Evolutionary conservation across 2,329 filamentous ascomycete species (phyloP), one percentile per base, ranked within the genome.

Genomic region (Xylariaceae sp.): DNA sequence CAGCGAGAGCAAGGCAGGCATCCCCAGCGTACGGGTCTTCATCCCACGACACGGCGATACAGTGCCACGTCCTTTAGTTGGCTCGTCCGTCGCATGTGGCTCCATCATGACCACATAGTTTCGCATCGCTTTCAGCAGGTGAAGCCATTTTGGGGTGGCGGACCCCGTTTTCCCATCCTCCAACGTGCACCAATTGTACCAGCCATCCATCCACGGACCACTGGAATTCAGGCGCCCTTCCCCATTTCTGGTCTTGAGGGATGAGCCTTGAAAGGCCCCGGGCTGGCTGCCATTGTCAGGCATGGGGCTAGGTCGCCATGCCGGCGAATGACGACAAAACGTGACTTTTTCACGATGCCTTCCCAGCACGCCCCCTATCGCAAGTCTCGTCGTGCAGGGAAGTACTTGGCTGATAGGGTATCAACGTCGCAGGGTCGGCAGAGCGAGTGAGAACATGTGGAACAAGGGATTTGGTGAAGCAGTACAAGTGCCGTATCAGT

Each of bases 381-480:
- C 44, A 41, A 44, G 38, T 48, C 45, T 26, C 11, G 11, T 45
- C 43, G 46, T 45, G 34, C 51, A 52, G 47, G 47, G 47, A 51
- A 49, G 41, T 46, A 41, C 46, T 39, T 42, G 48, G 35, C 45
- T 32, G 44, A 48, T 54, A 57, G 50, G 54, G 54, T 54, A 52
- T 50, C 48, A 54, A 55, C 35, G 13, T 6, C 28, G 15, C 13
- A 7, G 30, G 6, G 16, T n/a, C 30, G 48, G 41, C 42, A 39
- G 47, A 44, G 41, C 45, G 44, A 50, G 37, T 6, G 22, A 43
- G 43, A n/a, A 12, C 15, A 19, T 34, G 47, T 47, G 45, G 43
- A 36, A 42, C 31, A 48, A 37, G 30, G 30, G 7, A 13, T 8
- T 32, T 32, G 30, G 15, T 13, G 16, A 32, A n/a, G 22, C 22